phyloP scores from a whole-genome alignment of 2,329 filamentous ascomycete genomes.

The Nannizziopsis barbatae region DNA sequence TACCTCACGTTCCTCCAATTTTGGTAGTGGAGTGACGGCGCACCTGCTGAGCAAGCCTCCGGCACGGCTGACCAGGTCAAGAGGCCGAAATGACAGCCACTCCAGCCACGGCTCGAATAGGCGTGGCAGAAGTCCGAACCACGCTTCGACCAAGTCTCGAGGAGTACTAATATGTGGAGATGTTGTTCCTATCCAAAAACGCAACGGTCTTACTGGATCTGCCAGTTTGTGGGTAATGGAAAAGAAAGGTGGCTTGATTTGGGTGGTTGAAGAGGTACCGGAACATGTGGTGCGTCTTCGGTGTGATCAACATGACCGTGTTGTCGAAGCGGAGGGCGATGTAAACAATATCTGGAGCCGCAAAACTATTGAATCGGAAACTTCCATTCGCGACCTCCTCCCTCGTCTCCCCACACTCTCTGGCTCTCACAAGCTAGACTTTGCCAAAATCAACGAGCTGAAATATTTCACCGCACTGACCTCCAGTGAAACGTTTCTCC shows the following conservation, averaged over 20 bases:
- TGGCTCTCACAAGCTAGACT: slow-evolving; percentile 59
- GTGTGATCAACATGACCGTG: slow-evolving; percentile 64
- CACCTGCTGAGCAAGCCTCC: slow-evolving; percentile 74
- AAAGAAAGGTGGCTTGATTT: slow-evolving; percentile 84
- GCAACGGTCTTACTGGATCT: slow-evolving; percentile 81
- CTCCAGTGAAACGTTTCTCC: slow-evolving; percentile 60
- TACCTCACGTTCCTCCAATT: slow-evolving; percentile 39
- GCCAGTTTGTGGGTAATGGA: slow-evolving; percentile 98
- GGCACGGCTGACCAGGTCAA: slow-evolving; percentile 42
- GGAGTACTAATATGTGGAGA: slow-evolving; percentile 91
- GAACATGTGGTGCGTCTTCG: slow-evolving; percentile 75
- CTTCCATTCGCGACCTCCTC: slow-evolving; percentile 66
- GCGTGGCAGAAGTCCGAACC: slow-evolving; percentile 45
- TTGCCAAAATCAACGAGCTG: slow-evolving; percentile 58
- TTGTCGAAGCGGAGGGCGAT: slow-evolving; percentile 62
- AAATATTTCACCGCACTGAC: slow-evolving; percentile 80
- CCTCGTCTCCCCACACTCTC: slow-evolving; percentile 67
- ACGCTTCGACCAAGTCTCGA: slow-evolving; percentile 63
- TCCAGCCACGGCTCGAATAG: slow-evolving; percentile 1
- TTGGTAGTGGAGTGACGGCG: slow-evolving; percentile 78
- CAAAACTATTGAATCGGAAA: slow-evolving; percentile 53
- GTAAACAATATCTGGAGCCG: slow-evolving; percentile 77
- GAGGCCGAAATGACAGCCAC: slow-evolving; percentile 37
- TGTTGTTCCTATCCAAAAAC: slow-evolving; percentile 94
- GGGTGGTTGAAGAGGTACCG: slow-evolving; percentile 95